A percentile compares a stretch with the other conserved stretches of the same genome.
phyloP scores from a whole-genome alignment of 768 basidiomycete genomes.

The Termitomyces sp. region DNA sequence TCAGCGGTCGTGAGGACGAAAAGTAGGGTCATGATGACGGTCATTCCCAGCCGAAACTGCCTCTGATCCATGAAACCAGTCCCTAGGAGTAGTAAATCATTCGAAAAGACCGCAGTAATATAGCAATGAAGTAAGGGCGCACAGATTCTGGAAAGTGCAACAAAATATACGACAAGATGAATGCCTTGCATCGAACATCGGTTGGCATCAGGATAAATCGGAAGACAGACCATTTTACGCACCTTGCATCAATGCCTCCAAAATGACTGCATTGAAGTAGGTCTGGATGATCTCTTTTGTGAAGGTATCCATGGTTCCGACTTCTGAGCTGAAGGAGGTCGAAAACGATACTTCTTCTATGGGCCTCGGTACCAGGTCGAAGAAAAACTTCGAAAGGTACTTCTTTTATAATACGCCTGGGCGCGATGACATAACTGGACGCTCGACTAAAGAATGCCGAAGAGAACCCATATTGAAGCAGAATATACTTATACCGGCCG shows the following conservation, averaged over 20 bases:
- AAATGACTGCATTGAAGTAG: neutral
- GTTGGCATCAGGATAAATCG: neutral
- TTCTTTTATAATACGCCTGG: too few relatives aligned
- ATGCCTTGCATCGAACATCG: neutral
- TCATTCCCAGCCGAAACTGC: neutral
- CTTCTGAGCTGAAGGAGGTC: too few relatives aligned
- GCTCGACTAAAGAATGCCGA: too few relatives aligned
- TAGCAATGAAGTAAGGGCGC: neutral
- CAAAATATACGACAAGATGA: neutral
- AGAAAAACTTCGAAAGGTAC: too few relatives aligned
- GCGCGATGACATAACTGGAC: too few relatives aligned
- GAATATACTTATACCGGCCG: neutral
- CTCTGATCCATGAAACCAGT: neutral
- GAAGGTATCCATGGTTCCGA: neutral
- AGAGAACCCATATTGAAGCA: too few relatives aligned
- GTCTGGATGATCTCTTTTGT: neutral
- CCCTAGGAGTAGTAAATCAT: neutral
- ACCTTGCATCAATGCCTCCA: neutral
- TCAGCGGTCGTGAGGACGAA: neutral
- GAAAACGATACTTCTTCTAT: too few relatives aligned
- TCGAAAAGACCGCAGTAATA: neutral
- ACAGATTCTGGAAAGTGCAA: neutral
- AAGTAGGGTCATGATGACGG: neutral
- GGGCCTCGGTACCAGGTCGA: too few relatives aligned
- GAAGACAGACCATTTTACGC: neutral